Evolutionary conservation across 108 stramenopile genomes (phyloP), one percentile per base, ranked within the genome.

Genomic region (Nitzschia inconspicua): DNA sequence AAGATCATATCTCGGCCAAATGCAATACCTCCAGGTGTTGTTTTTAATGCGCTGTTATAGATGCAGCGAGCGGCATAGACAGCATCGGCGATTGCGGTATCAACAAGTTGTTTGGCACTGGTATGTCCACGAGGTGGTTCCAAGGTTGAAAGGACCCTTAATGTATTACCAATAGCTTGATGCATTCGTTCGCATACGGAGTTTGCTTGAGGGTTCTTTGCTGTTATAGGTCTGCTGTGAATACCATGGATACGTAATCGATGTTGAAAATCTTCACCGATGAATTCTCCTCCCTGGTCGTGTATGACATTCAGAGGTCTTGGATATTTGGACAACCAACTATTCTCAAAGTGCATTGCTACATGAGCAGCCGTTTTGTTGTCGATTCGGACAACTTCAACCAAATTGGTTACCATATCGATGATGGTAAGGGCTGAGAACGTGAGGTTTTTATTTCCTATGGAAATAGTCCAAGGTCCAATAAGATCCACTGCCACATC

Each of bases 301-400:
- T 77, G 60, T 1, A 61, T 39, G 29, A 41, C 36, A 23, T 52
- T 20, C 0, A 47, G 0, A 30, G 75, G 79, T 14, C 44, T 27
- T 13, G 79, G 75, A 69, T 80, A 80, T 26, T 75, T 30, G 22
- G 56, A 39, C 3, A 80, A 39, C 78, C 78, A 80, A n/a, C 24
- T 25, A 51, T 75, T 70, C 1, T 41, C 54, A 34, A 79, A 71
- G 26, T 63, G 60, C 3, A 66, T 35, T 31, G 58, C 36, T n/a
- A 72, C 47, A 27, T 70, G 73, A 20, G 4, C 41, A 5, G 48
- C 10, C 0, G 57, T 53, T 43, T 65, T 76, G 11, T 65, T 54
- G 43, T 63, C 42, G 4, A 63, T 19, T 3, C 61, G 25, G 1
- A 63, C 34, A 4, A 56, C 20, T 44, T 70, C 69, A 14, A 55